phyloP scores from a whole-genome alignment of 2,329 filamentous ascomycete genomes.

The Fusarium fujikuroi region DNA sequence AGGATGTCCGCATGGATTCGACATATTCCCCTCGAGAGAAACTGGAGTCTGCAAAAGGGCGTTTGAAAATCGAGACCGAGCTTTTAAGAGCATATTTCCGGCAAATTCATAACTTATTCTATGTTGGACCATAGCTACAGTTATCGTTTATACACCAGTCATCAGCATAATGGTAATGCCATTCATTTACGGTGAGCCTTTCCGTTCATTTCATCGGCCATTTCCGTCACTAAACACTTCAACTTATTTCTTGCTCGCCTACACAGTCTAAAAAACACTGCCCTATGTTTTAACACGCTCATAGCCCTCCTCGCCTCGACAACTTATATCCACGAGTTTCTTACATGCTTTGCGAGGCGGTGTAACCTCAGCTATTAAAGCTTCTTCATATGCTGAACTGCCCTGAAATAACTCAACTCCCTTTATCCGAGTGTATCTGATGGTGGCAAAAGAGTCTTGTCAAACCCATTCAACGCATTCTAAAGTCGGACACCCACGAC shows the following conservation, averaged over 20 bases:
- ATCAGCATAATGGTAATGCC: background rate
- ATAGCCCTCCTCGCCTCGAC: too few species aligned
- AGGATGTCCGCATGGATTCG: background rate
- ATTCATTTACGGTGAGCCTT: too few species aligned
- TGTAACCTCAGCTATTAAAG: accelerated
- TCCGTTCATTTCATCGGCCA: background rate
- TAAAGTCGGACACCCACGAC: accelerated
- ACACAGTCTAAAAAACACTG: background rate
- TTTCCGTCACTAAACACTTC: background rate
- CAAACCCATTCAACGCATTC: background rate
- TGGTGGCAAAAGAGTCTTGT: background rate
- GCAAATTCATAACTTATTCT: background rate
- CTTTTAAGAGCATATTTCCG: background rate
- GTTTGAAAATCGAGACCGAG: background rate
- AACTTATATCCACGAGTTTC: accelerated
- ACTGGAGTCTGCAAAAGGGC: background rate
- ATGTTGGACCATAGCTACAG: background rate
- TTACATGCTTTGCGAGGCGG: background rate
- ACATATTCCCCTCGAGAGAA: background rate
- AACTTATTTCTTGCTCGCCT: background rate
- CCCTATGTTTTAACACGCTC: background rate
- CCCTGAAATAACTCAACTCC: too few species aligned
- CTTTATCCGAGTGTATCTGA: accelerated
- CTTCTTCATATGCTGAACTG: background rate
- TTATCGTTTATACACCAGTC: background rate